A percentile compares a stretch with the other conserved stretches of the same genome.
Conservation (phyloP, 2,329 filamentous ascomycete genomes). For the Phialophora tarda region DNA sequence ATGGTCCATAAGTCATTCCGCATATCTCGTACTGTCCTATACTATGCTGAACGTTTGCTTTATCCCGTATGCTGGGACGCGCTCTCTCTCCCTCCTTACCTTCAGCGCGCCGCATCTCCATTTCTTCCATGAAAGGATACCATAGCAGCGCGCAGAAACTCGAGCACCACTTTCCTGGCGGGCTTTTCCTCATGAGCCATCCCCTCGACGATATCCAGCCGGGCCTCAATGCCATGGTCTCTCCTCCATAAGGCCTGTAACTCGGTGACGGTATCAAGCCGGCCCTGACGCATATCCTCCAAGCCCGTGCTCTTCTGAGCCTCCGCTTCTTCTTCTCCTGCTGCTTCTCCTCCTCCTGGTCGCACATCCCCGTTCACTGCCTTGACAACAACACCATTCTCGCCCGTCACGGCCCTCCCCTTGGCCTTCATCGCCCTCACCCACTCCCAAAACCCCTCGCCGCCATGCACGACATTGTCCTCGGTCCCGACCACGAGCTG, state of each 20-base stretch:
- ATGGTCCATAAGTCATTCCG: neutral
- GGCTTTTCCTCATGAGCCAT: neutral
- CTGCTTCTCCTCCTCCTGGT: too few species aligned
- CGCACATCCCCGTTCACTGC: too few species aligned
- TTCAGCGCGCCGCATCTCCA: neutral
- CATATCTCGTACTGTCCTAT: neutral
- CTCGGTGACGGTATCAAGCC: neutral
- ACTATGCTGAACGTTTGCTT: neutral
- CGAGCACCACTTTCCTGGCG: neutral
- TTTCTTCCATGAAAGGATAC: neutral
- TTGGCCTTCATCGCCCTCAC: conserved; percentile 6
- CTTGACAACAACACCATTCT: too few species aligned
- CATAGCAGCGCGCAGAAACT: neutral
- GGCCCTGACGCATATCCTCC: conserved; percentile 3
- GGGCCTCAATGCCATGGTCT: neutral
- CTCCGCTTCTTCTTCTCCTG: neutral
- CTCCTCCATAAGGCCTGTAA: neutral
- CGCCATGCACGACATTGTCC: conserved; percentile 21
- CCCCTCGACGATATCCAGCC: neutral
- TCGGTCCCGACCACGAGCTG: conserved; percentile 14
- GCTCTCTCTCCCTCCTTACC: neutral
- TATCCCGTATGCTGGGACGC: neutral
- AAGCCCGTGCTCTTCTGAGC: neutral
- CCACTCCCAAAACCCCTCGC: conserved; percentile 17
- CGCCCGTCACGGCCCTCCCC: neutral